These are phyloP conservation scores for Cudoniella acicularis DNA, from an alignment of 495 filamentous ascomycete species.

Conservation along the genomic window DNA sequence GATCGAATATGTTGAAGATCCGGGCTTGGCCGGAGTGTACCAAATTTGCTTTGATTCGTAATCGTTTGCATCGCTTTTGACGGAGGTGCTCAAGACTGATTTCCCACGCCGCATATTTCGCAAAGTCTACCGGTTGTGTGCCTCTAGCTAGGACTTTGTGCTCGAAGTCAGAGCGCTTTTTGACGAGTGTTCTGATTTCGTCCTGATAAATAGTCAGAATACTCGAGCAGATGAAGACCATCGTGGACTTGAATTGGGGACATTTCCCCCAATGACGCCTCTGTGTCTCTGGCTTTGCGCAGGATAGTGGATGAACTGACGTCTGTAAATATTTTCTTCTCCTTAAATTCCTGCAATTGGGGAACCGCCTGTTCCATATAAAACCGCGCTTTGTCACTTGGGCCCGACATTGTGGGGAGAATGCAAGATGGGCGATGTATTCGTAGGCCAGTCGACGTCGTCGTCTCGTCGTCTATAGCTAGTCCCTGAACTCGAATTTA, in stretches of 20 bases:
- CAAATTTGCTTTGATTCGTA: conserved; percentile 62
- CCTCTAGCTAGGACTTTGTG: conserved; percentile 82
- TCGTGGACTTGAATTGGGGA: too few relatives aligned
- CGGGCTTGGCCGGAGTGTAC: conserved; percentile 68
- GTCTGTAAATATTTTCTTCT: conserved; percentile 82
- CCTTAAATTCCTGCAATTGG: conserved; percentile 82
- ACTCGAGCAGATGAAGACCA: too few relatives aligned
- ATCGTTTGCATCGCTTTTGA: conserved; percentile 72
- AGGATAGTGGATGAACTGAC: conserved; percentile 37
- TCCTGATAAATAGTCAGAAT: conserved; percentile 47
- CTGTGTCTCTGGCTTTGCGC: too few relatives aligned
- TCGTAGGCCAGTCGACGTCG: too few relatives aligned
- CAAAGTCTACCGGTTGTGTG: conserved; percentile 69
- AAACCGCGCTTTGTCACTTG: conserved; percentile 91
- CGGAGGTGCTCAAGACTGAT: conserved; percentile 82
- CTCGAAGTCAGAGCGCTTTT: conserved; percentile 89
- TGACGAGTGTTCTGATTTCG: conserved; percentile 82
- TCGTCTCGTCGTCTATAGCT: too few relatives aligned
- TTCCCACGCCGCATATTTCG: conserved; percentile 86
- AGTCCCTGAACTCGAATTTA: neutral
- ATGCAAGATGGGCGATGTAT: neutral
- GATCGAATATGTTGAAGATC: conserved; percentile 84
- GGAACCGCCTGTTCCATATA: conserved; percentile 88
- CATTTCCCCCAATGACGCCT: too few relatives aligned
- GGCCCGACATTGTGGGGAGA: conserved; percentile 61